Conservation (phyloP, 1,284 basidiomycete genomes). For the Ceratobasidium sp. region DNA sequence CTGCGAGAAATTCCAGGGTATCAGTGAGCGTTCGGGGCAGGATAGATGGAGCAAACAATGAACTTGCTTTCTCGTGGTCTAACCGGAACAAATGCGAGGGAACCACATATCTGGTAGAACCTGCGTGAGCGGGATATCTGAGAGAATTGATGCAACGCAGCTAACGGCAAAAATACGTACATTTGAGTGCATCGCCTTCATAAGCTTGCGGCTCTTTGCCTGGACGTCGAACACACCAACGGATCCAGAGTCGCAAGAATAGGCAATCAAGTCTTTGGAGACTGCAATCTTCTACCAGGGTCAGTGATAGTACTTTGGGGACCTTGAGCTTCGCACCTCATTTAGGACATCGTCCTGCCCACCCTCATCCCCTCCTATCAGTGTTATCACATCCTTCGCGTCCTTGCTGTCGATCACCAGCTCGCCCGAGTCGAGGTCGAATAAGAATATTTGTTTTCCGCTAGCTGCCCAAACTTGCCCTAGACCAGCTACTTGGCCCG, state of each 20-base stretch:
- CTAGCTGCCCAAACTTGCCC: constrained; percentile 31
- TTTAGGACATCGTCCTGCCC: constrained; percentile 72
- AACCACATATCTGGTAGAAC: constrained; percentile 70
- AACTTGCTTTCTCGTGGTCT: constrained; percentile 68
- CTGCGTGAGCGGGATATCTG: neutral
- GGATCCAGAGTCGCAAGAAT: constrained; percentile 74
- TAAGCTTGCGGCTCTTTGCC: constrained; percentile 63
- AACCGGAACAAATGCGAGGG: constrained; percentile 75
- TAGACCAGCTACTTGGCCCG: neutral
- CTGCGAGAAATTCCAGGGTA: constrained; percentile 46
- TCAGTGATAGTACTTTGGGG: constrained; percentile 4
- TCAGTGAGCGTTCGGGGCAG: neutral
- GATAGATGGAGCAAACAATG: neutral
- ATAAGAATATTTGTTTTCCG: constrained; percentile 58
- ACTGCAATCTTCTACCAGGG: constrained; percentile 47
- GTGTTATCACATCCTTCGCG: constrained; percentile 59
- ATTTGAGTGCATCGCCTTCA: constrained; percentile 73
- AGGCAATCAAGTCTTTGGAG: constrained; percentile 68
- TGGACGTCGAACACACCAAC: constrained; percentile 74
- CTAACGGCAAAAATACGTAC: constrained; percentile 60
- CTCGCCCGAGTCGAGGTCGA: constrained; percentile 62
- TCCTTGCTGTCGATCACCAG: constrained; percentile 67
- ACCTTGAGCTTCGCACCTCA: constrained; percentile 64
- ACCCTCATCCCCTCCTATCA: constrained; percentile 35
- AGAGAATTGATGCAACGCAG: neutral